A percentile compares a stretch with the other conserved stretches of the same genome.
Conservation (phyloP, 345 rosid genomes). For the Rhizophora apiculata region DNA sequence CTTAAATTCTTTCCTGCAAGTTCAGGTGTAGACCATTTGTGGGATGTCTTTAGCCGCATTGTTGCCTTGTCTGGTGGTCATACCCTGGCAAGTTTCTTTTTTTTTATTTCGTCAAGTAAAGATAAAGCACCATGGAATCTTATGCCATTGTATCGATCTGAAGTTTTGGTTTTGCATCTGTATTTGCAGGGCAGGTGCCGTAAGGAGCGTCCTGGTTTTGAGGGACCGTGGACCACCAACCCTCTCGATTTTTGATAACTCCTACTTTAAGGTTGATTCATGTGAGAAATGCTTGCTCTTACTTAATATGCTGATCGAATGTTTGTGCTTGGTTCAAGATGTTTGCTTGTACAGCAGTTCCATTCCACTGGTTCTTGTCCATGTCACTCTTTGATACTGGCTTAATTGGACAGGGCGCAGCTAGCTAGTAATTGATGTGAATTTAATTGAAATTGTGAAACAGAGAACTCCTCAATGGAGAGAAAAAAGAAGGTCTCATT, state of each 20-base stretch:
- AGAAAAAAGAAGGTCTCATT: conserved; percentile 22
- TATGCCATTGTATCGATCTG: no score
- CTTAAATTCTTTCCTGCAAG: background rate
- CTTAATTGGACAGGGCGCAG: background rate
- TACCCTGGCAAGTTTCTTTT: conserved; percentile 11
- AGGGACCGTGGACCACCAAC: conserved; percentile 28
- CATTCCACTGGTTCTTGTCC: no score
- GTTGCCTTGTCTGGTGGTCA: conserved; percentile 30
- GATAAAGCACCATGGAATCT: no score
- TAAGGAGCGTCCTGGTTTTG: conserved; percentile 28
- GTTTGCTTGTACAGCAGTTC: no score
- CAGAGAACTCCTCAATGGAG: conserved; percentile 26
- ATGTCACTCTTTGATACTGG: background rate
- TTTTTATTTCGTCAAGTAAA: no score
- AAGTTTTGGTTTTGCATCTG: background rate
- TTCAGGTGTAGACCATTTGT: conserved; percentile 24
- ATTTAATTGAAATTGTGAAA: background rate
- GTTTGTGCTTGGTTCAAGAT: no score
- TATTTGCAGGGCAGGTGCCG: conserved; percentile 23
- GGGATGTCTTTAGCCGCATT: conserved; percentile 24
- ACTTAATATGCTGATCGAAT: no score
- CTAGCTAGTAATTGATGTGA: background rate
- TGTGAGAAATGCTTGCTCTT: background rate
- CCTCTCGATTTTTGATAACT: conserved; percentile 21
- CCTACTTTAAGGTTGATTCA: conserved; percentile 17